Conservation (phyloP, 1,284 basidiomycete genomes). For the Calocybe gambosa region DNA sequence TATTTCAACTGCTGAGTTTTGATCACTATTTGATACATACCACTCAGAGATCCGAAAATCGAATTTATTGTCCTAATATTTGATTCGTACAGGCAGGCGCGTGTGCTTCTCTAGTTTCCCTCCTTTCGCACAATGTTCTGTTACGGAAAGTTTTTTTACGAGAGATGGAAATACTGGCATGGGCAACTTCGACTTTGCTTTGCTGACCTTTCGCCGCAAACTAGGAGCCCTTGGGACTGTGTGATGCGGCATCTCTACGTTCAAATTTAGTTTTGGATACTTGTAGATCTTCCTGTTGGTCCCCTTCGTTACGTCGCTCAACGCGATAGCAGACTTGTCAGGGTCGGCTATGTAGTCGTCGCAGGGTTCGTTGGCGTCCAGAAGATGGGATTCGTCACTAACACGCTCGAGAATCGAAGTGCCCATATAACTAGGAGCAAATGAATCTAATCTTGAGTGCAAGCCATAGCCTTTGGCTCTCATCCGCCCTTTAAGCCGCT, state of each 20-base stretch:
- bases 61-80: background rate
- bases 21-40: too few species aligned
- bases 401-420: background rate
- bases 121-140: constrained; percentile 1
- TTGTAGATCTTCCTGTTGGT: constrained; percentile 5
- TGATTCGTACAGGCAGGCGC: constrained; percentile 13
- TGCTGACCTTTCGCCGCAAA: background rate
- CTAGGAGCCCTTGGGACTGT: background rate
- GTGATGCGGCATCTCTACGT: constrained; percentile 3
- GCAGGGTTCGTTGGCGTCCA: background rate
- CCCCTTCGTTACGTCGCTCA: constrained; percentile 6
- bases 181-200: constrained; percentile 14
- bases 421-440: background rate
- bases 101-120: constrained; percentile 10
- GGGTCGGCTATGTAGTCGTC: background rate
- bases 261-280: constrained; percentile 5
- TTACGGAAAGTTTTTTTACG: constrained; percentile 9
- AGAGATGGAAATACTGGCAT: constrained; percentile 14
- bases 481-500: background rate
- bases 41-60: constrained; percentile 4
- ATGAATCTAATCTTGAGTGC: background rate
- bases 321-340: constrained; percentile 1
- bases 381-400: background rate
- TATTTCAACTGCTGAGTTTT: background rate
- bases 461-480: background rate